Percentiles rank a stretch among this genome's conserved stretches.
Conservation (phyloP, 768 basidiomycete genomes). For the Candolleomyces efflorescens region DNA sequence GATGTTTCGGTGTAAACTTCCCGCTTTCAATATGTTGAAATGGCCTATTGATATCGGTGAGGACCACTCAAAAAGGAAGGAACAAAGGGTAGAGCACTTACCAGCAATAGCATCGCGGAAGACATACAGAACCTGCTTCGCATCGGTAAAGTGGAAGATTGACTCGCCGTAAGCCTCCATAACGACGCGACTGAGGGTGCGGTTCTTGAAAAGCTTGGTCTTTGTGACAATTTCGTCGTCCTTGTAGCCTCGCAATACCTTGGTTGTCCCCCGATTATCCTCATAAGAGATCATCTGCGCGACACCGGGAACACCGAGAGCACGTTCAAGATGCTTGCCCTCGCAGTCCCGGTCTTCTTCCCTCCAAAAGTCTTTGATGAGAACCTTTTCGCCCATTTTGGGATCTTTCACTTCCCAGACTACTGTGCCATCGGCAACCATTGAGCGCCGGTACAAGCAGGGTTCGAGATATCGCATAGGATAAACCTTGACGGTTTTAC, state of each 20-base stretch:
- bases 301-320: background rate
- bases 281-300: background rate
- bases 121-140: background rate
- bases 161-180: background rate
- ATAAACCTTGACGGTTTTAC: background rate
- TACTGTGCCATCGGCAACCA: background rate
- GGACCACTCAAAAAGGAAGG: no score
- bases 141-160: background rate
- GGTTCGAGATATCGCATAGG: no score
- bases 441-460: background rate
- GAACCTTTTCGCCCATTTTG: background rate
- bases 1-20: background rate
- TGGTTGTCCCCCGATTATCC: background rate
- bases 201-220: background rate
- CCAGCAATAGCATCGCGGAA: background rate
- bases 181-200: background rate
- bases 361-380: conserved; percentile 1
- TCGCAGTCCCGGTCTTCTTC: background rate
- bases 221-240: no score
- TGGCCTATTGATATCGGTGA: no score
- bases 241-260: no score
- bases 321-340: background rate
- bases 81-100: background rate
- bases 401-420: background rate
- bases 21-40: background rate